Conservation (phyloP, 2,329 filamentous ascomycete genomes). For the Plenodomus tracheiphilus region DNA sequence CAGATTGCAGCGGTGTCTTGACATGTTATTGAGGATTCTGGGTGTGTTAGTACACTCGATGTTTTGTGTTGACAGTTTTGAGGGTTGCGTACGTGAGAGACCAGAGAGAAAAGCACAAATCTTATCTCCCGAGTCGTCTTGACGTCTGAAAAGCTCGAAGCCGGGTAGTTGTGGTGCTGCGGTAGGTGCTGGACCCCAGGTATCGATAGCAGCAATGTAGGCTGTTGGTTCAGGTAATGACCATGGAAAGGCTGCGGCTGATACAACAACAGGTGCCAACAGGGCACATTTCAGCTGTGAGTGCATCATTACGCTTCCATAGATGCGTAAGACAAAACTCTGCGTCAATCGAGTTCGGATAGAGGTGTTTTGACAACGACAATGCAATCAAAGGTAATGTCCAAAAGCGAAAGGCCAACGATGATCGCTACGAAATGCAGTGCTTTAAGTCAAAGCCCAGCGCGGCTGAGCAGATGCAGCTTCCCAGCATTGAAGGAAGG, state of each 20-base stretch:
- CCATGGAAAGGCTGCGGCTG: conserved; percentile 33
- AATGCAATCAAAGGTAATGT: not conserved
- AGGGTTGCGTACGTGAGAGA: conserved; percentile 21
- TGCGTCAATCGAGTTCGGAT: not conserved
- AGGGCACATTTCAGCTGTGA: conserved; percentile 27
- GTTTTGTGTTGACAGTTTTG: not conserved
- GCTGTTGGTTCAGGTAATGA: conserved; percentile 33
- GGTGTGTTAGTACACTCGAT: conserved; percentile 7
- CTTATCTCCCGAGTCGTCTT: conserved; percentile 18
- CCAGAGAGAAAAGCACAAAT: conserved; percentile 39
- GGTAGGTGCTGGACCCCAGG: conserved; percentile 40
- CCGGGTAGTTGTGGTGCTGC: conserved; percentile 21
- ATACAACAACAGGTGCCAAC: conserved; percentile 29
- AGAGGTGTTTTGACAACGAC: not conserved
- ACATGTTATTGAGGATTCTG: conserved; percentile 38
- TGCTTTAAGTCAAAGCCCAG: conserved; percentile 10
- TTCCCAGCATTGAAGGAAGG: conserved; percentile 15
- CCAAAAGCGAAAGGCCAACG: not conserved
- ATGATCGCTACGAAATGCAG: conserved; percentile 16
- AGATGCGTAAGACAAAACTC: not conserved
- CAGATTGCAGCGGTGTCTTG: conserved; percentile 28
- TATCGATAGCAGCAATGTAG: conserved; percentile 23
- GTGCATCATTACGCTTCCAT: conserved; percentile 31
- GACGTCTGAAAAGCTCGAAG: conserved; percentile 33
- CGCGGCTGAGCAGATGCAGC: conserved; percentile 20